Evolutionary conservation across 352 stramenopile species (phyloP), one percentile per base, ranked within the genome.

Genomic region (Blastocystis hominis): DNA sequence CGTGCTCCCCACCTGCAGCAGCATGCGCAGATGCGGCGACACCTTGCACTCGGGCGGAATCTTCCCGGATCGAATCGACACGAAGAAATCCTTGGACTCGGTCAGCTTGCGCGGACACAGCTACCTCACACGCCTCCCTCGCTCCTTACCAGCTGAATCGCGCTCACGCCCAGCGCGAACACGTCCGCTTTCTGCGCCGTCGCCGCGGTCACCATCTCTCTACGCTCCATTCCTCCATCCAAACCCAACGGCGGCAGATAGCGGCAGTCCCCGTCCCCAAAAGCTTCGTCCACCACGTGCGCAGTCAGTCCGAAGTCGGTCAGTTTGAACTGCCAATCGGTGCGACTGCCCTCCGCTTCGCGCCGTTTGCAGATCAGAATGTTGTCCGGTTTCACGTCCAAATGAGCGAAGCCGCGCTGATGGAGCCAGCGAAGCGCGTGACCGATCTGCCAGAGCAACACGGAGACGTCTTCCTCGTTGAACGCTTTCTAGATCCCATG

Each of bases 371-470:
- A 20, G 40, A 84, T 68, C 36, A 95, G 89, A 66, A 95, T 88
- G 88, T 95, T 95, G 81, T 95, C 93, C 0, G 93, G 93, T 86
- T 95, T 94, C 15, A 89, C 88, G 62, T 90, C 89, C 38, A 89
- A 53, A 53, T 90, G 92, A 70, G 95, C 92, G 24, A 95, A 91
- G 88, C 93, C 93, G 70, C 92, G 91, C 68, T 93, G 92, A 89
- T 96, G 93, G 64, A 93, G 94, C 88, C 95, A 95, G 88, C 92
- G 91, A 79, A 96, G 72, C 3, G 72, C 72, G 44, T 24, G 13
- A 2, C 46, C 54, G n/a, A 84, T 66, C 40, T 84, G 72, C 53
- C 47, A 63, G 6, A 84, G 50, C 24, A 84, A 20, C 36, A 46
- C 72, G 3, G 30, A 24, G 1, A 84, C 36, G 30, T 84, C 72